Base-by-base conservation (phyloP, 169 alveolate genomes). In the Plasmodium fragile region DNA sequence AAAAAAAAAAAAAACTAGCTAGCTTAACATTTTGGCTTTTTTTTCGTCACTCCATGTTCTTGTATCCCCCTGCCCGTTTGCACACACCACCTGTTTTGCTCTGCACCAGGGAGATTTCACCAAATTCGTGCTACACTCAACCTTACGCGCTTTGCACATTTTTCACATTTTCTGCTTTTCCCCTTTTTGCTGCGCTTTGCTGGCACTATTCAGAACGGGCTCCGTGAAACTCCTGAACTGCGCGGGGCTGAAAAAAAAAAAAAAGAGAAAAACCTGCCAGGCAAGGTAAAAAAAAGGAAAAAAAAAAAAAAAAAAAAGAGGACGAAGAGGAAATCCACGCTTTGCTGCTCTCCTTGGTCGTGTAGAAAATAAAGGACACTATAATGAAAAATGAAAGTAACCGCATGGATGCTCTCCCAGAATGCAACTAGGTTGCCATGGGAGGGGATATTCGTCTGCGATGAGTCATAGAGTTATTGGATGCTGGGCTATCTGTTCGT, bases 241-340 rank as follows among this genome's bases (percentile, higher is more conserved):
- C 45, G 81, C 89, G 4, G 94, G 94, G 22, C 13, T 89, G 49
- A 89, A 89, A 43, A 89, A 89, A 79, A 89, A 89, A 53, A 89
- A 45, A 36, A 89, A 89, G 81, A 89, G 49, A 65, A 77, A 77
- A 89, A 78, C 82, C 8, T 77, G 90, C 81, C 59, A 49, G 4
- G 79, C 72, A 11, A 78, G 77, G 81, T 65, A 59, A 65, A 59
- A 82, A 55, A 0, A 81, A 5, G 36, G 1, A 81, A 59, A 59
- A n/a, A 65, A 65, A 65, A 59, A 16, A 6, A 6, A 59, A 59
- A 59, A 59, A 59, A 16, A 59, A 59, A 59, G 34, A 65, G 36
- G 36, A 65, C 8, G 36, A 65, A 65, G n/a, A 65, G 30, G 32
- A 65, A 55, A 10, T 22, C 25, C 59, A 18, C 18, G 25, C 59